Evolutionary conservation across 1,139 yeast species (phyloP).

Genomic region (Yamadazyma siamensis): DNA sequence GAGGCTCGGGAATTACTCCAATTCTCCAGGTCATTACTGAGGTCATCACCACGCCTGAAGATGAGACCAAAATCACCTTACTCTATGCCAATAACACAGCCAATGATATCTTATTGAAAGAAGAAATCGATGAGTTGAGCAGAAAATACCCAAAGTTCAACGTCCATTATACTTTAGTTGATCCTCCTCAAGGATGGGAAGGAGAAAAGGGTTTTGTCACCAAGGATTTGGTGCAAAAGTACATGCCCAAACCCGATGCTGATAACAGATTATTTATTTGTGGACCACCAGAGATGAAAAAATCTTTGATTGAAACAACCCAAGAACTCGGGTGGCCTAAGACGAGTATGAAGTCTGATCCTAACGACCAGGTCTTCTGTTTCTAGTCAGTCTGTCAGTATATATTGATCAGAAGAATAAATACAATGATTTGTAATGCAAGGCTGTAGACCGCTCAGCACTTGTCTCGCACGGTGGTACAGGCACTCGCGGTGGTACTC

Average conservation of each 20-base stretch:
- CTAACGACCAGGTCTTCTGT: conserved; percentile 68
- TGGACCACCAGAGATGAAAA: conserved; percentile 76
- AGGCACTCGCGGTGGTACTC: too few relatives aligned
- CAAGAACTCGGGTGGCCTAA: conserved; percentile 60
- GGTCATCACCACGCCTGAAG: conserved; percentile 65
- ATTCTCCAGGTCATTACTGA: conserved; percentile 64
- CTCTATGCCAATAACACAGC: conserved; percentile 71
- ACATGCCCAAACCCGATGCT: conserved; percentile 47
- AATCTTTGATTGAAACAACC: conserved; percentile 45
- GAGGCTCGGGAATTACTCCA: conserved; percentile 82
- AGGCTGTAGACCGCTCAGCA: too few relatives aligned
- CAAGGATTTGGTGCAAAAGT: conserved; percentile 49
- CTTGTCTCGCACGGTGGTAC: too few relatives aligned
- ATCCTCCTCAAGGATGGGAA: conserved; percentile 43
- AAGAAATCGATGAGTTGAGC: conserved; percentile 67
- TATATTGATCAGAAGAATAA: not conserved
- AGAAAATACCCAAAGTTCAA: conserved; percentile 58
- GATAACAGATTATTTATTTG: conserved; percentile 61
- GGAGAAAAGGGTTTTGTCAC: conserved; percentile 62
- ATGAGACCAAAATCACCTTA: conserved; percentile 54
- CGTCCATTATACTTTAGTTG: conserved; percentile 38
- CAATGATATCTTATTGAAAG: conserved; percentile 66
- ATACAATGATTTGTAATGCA: too few relatives aligned
- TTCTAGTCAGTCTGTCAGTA: conserved; percentile 32
- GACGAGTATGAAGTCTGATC: conserved; percentile 44